Evolutionary conservation across 192 early-diverging fungal genomes (phyloP).

Genomic region (Backusella sp.): DNA sequence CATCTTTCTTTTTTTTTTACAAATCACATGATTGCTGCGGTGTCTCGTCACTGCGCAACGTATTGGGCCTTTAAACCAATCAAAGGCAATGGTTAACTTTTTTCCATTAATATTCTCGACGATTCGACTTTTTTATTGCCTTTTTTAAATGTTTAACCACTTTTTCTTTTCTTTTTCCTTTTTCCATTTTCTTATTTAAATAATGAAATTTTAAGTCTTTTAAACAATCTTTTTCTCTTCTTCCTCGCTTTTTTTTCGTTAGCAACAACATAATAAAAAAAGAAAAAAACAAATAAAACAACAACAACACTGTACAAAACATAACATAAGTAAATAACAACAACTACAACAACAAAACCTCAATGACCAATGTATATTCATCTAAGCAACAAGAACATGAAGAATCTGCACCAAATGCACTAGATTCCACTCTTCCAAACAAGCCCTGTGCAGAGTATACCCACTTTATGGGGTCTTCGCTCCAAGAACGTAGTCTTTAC

Average conservation of each 20-base stretch:
- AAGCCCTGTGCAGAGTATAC: constrained; percentile 15
- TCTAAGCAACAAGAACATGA: not conserved
- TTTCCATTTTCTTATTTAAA: constrained; percentile 5
- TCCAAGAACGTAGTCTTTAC: not conserved
- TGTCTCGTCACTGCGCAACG: not conserved
- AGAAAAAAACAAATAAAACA: not conserved
- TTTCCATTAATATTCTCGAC: not conserved
- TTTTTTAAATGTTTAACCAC: not conserved
- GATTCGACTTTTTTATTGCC: not conserved
- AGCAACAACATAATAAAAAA: not conserved
- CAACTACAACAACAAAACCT: not conserved
- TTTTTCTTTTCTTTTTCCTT: not conserved
- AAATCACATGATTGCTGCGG: constrained; percentile 6
- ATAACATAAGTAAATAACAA: not conserved
- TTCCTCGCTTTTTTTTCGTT: not conserved
- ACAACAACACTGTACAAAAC: not conserved
- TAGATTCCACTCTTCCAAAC: not conserved
- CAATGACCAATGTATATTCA: constrained; percentile 4
- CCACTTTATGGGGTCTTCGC: constrained; percentile 3
- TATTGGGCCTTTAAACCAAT: not conserved
- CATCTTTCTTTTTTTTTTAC: not conserved
- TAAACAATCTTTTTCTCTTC: not conserved
- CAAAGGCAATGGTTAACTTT: not conserved
- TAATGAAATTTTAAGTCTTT: not conserved
- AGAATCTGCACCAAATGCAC: not conserved